Percentiles rank a stretch among this genome's conserved stretches.
Conservation (phyloP, 495 filamentous ascomycete species). For the Penicillium antarcticum region DNA sequence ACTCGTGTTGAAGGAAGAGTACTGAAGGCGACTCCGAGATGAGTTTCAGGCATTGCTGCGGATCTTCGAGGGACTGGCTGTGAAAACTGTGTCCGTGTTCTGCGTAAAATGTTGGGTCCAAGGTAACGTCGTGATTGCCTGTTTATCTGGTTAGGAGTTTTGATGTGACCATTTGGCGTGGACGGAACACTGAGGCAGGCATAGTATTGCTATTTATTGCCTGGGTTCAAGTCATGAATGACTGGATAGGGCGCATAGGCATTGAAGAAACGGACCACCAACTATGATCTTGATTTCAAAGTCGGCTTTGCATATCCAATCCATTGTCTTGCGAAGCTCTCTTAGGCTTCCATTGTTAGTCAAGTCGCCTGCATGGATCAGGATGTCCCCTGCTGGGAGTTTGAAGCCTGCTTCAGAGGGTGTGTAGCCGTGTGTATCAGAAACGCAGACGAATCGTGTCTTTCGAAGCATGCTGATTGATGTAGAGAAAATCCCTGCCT, state of each 20-base stretch:
- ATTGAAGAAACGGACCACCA: constrained; percentile 43
- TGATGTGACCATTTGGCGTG: neutral
- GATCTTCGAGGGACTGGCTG: constrained; percentile 54
- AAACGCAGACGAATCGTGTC: constrained; percentile 58
- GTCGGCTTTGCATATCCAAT: constrained; percentile 55
- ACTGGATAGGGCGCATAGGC: neutral
- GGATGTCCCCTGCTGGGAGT: constrained; percentile 55
- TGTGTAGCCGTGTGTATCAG: constrained; percentile 58
- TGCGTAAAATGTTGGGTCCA: constrained; percentile 62
- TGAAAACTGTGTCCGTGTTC: constrained; percentile 57
- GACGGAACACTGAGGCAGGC: neutral
- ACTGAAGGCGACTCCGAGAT: constrained; percentile 51
- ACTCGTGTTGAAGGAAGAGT: constrained; percentile 63
- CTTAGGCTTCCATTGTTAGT: constrained; percentile 53
- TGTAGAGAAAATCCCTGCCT: neutral
- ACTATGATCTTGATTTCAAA: constrained; percentile 57
- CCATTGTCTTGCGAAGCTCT: constrained; percentile 51
- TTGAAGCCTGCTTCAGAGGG: constrained; percentile 50
- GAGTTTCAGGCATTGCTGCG: constrained; percentile 52
- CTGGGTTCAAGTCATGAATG: neutral
- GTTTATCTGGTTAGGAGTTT: constrained; percentile 1
- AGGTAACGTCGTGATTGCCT: constrained; percentile 80
- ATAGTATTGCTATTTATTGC: neutral
- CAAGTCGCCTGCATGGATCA: constrained; percentile 61
- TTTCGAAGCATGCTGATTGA: constrained; percentile 33